Evolutionary conservation across 140 eudicot species (phyloP).

Genomic region (Cichorium intybus): DNA sequence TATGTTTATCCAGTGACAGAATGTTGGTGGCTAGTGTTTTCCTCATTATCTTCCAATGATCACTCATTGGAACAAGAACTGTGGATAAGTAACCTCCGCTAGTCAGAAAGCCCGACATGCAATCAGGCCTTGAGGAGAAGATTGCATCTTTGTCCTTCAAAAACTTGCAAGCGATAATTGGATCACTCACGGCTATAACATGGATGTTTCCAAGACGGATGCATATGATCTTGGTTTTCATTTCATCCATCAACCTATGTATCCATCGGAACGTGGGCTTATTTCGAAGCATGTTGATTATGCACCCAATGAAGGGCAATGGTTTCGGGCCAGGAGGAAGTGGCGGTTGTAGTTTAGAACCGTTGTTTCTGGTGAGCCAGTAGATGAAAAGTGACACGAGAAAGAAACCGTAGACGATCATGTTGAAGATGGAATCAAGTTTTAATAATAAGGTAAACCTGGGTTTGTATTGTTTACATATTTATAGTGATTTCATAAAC

Average conservation of each 20-base stretch:
- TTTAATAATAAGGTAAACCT: not conserved
- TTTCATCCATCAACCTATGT: slow-evolving; percentile 11
- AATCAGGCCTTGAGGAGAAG: too few species aligned
- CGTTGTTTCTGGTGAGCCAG: not conserved
- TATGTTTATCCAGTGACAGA: slow-evolving; percentile 12
- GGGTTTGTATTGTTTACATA: not conserved
- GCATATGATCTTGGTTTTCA: slow-evolving; percentile 17
- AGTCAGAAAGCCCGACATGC: not conserved
- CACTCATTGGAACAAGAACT: slow-evolving; percentile 20
- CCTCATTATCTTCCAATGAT: slow-evolving; percentile 47
- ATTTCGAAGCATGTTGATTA: slow-evolving; percentile 13
- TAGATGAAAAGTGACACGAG: not conserved
- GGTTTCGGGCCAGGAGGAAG: slow-evolving; percentile 21
- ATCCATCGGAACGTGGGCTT: slow-evolving; percentile 23
- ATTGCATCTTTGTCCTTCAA: too few species aligned
- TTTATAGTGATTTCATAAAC: not conserved
- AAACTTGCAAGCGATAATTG: too few species aligned
- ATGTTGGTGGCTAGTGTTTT: slow-evolving; percentile 21
- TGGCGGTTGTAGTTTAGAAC: not conserved
- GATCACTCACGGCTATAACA: too few species aligned
- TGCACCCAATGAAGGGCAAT: slow-evolving; percentile 3
- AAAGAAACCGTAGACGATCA: not conserved
- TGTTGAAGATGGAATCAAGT: not conserved
- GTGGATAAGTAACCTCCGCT: slow-evolving; percentile 19
- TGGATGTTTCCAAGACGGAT: slow-evolving; percentile 2